These are phyloP conservation scores for Conringia planisiliqua DNA, from an alignment of 345 rosid genomes.

Conservation along the genomic window DNA sequence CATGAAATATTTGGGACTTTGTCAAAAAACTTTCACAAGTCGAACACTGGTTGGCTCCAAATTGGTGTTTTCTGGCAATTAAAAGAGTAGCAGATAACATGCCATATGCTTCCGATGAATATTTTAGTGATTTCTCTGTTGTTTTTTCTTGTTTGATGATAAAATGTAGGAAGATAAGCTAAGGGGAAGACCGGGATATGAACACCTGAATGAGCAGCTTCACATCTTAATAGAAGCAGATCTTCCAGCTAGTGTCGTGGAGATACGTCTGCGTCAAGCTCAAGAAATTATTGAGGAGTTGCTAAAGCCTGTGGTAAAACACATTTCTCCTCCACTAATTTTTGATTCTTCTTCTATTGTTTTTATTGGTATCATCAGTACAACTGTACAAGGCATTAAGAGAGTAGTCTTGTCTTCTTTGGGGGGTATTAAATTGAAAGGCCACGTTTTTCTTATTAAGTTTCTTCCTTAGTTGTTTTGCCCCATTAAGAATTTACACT, in stretches of 20 bases:
- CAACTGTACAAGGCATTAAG: not conserved
- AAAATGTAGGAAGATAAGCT: constrained; percentile 64
- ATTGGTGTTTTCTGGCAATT: not conserved
- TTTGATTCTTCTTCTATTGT: not conserved
- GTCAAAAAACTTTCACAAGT: not conserved
- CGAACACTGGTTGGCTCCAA: not conserved
- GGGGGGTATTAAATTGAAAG: not conserved
- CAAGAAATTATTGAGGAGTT: constrained; percentile 86
- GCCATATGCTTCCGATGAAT: not conserved
- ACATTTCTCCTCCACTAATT: not conserved
- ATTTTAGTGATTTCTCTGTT: not conserved
- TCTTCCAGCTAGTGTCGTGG: constrained; percentile 68
- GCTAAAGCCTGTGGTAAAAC: constrained; percentile 86
- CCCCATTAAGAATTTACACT: constrained; percentile 10
- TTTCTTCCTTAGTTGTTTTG: constrained; percentile 13
- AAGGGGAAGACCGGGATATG: constrained; percentile 78
- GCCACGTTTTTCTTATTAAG: constrained; percentile 22
- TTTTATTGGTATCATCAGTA: not conserved
- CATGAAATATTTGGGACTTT: not conserved
- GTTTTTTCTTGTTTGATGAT: not conserved
- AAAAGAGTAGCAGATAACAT: not conserved
- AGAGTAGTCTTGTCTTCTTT: constrained; percentile 6
- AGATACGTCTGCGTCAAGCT: constrained; percentile 64
- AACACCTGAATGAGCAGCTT: constrained; percentile 71
- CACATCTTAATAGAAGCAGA: constrained; percentile 78